Evolutionary conservation across 768 basidiomycete species (phyloP).

Genomic region (Kwoniella dendrophila): DNA sequence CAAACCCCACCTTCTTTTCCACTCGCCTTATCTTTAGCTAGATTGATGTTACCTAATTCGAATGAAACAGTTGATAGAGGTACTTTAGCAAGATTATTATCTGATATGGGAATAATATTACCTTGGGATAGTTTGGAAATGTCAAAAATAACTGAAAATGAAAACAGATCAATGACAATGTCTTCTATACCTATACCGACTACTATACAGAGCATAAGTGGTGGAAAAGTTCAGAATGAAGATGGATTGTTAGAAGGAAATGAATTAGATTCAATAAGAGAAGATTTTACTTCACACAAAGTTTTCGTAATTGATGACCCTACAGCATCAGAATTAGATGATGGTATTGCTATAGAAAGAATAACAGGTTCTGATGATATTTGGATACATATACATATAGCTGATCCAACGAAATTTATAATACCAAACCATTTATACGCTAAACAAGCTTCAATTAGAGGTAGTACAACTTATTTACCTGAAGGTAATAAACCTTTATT

Average conservation of each 20-base stretch:
- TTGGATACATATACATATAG: constrained; percentile 91
- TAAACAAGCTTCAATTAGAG: constrained; percentile 62
- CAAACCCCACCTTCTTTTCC: constrained; percentile 69
- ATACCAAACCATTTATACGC: constrained; percentile 70
- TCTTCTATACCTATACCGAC: constrained; percentile 9
- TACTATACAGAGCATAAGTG: too few species aligned
- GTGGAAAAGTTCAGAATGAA: background rate
- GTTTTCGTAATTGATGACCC: constrained; percentile 87
- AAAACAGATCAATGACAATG: constrained; percentile 20
- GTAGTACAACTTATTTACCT: constrained; percentile 66
- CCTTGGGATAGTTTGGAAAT: constrained; percentile 76
- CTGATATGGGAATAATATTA: constrained; percentile 72
- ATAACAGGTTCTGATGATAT: constrained; percentile 62
- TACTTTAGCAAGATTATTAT: constrained; percentile 60
- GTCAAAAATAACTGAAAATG: constrained; percentile 28
- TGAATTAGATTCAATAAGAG: constrained; percentile 40
- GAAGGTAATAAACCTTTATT: constrained; percentile 73
- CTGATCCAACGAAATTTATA: constrained; percentile 82
- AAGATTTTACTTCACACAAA: constrained; percentile 50
- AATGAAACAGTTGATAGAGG: constrained; percentile 41
- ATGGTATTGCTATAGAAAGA: constrained; percentile 83
- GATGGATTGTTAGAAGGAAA: constrained; percentile 33
- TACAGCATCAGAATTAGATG: constrained; percentile 83
- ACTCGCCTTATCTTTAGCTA: constrained; percentile 64
- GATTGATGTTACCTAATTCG: constrained; percentile 59